Conservation (phyloP, 495 filamentous ascomycete species). For the Talaromyces proteolyticus region DNA sequence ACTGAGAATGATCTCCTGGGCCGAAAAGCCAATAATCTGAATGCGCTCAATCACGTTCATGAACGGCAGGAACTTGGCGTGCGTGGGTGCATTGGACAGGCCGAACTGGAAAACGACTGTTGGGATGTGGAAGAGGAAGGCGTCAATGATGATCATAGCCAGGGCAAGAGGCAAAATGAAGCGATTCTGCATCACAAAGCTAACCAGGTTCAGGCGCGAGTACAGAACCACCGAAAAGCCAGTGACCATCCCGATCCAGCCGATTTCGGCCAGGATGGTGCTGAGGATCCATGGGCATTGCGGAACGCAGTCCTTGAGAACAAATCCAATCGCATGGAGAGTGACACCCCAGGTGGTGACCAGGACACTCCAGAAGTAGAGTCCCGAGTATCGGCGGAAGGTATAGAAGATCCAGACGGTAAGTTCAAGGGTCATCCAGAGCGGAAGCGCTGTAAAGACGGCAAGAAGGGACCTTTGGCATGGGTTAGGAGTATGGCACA, state of each 20-base stretch:
- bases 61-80: slow-evolving; percentile 17
- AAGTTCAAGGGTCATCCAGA: slow-evolving; percentile 14
- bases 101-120: slow-evolving; percentile 11
- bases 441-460: slow-evolving; percentile 1
- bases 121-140: slow-evolving; percentile 9
- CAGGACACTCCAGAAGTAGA: slow-evolving; percentile 44
- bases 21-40: slow-evolving; percentile 37
- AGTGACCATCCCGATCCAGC: slow-evolving; percentile 12
- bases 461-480: background rate
- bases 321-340: slow-evolving; percentile 38
- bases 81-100: slow-evolving; percentile 10
- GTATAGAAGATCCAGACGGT: slow-evolving; percentile 33
- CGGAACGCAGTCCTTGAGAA: slow-evolving; percentile 36
- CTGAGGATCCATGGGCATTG: slow-evolving; percentile 9
- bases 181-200: slow-evolving; percentile 3
- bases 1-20: slow-evolving; percentile 41
- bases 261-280: background rate
- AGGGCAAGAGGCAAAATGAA: slow-evolving; percentile 5
- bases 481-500: background rate
- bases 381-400: slow-evolving; percentile 34
- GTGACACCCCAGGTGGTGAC: slow-evolving; percentile 37
- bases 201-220: slow-evolving; percentile 12
- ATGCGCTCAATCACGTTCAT: slow-evolving; percentile 37
- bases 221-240: slow-evolving; percentile 12
- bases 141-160: slow-evolving; percentile 11